A percentile compares a stretch with the other conserved stretches of the same genome.
Conservation (phyloP, 441 rosid genomes). For the Adansonia madagascariensis region DNA sequence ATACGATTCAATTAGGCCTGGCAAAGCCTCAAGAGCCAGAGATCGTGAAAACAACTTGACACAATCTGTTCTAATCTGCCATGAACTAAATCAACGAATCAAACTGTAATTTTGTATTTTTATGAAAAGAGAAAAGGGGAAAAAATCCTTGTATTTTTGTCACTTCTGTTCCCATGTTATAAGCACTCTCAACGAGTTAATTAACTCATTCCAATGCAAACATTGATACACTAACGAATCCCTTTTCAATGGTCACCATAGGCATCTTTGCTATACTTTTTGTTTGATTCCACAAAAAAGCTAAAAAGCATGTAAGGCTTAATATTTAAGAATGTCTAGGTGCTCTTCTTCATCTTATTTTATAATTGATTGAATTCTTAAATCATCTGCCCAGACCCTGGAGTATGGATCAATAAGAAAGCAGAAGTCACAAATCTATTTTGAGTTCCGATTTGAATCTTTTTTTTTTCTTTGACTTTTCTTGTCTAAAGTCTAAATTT, state of each 20-base stretch:
- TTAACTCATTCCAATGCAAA: background rate
- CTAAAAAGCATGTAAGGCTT: no score
- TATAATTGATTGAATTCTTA: no score
- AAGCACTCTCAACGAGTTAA: background rate
- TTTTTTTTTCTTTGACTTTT: background rate
- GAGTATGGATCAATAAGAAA: background rate
- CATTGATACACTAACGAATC: background rate
- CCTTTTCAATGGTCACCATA: no score
- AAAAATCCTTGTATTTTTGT: background rate
- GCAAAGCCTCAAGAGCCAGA: background rate
- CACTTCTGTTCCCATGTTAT: background rate
- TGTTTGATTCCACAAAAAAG: no score
- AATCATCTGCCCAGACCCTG: no score
- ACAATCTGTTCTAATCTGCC: background rate
- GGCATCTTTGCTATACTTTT: no score
- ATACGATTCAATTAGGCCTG: background rate
- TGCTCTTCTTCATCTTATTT: no score
- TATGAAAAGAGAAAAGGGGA: background rate
- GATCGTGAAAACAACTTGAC: background rate
- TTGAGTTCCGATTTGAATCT: background rate
- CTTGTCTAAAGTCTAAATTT: background rate
- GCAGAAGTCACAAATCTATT: background rate
- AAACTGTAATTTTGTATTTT: constrained; percentile 1
- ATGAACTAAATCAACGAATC: constrained; percentile 6
- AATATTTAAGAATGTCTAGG: no score